Evolutionary conservation across 345 rosid genomes (phyloP), one percentile per base, ranked within the genome.

Genomic region (Eucalyptus coolabah): DNA sequence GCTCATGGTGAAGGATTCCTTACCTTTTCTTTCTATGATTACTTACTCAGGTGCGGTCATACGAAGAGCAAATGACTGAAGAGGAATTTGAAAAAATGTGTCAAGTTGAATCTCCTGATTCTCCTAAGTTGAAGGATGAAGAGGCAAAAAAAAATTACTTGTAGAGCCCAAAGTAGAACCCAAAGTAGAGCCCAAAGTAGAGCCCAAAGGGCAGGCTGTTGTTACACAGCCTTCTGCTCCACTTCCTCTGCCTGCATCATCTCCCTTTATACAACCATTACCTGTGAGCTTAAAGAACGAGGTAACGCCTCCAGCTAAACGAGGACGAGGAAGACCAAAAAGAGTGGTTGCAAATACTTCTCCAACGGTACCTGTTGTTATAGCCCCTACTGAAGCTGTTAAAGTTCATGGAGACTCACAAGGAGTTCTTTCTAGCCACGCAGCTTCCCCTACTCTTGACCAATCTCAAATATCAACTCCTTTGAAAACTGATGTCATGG

Each of bases 311-410:
- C 98, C 99, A 89, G 91, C 96, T 63, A 97, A 96, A 92, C 93
- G 99, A 87, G 98, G 99, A 37, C 97, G 99, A 92, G 99, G 99
- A 88, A 96, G 99, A 91, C 99, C 99, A 49, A 95, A 95, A 91
- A 94, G 97, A 93, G 95, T 85, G 86, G 60, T 90, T 65, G 67
- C 91, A 17, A 96, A 94, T 86, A 95, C 90, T 91, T 88, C 95
- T 91, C 95, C 93, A 14, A 59, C 92, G 69, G 89, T 91, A 4
- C 69, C 88, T 69, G 81, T 60, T 86, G 72, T 63, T 54, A 87
- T 87, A 45, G 87, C 88, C 45, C 51, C 93, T 89, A 50, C 90
- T 91, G 94, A 89, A 92, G 56, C 72, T 86, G 91, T 89, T n/a
- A 92, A 93, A 88, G 88, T 89, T 50, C 94, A 92, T 87, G 50